phyloP scores from a whole-genome alignment of 139 green algal genomes.

The Volvox africanus region DNA sequence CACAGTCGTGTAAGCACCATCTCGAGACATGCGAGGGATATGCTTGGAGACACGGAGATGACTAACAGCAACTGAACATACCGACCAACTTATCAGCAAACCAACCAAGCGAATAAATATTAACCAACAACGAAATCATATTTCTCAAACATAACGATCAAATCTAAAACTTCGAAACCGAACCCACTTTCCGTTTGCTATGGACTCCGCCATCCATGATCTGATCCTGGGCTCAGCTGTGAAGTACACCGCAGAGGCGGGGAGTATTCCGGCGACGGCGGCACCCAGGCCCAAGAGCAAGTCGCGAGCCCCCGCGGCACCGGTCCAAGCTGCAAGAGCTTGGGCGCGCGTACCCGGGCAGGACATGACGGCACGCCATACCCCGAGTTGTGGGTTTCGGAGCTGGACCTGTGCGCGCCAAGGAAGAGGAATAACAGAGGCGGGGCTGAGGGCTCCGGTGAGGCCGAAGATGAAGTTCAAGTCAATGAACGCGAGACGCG shows the following conservation, averaged over 20 bases:
- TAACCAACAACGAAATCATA: too few relatives aligned
- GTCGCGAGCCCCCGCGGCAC: constrained; percentile 51
- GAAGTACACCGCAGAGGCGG: constrained; percentile 79
- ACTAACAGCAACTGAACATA: too few relatives aligned
- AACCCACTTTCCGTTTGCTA: background rate
- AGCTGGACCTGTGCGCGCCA: background rate
- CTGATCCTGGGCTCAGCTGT: constrained; percentile 68
- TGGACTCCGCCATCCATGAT: background rate
- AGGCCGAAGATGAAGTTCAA: too few relatives aligned
- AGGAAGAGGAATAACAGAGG: background rate
- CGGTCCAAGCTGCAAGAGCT: constrained; percentile 6
- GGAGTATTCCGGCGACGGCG: constrained; percentile 71
- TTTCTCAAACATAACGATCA: too few relatives aligned
- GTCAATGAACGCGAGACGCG: too few relatives aligned
- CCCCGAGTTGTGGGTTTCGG: constrained; percentile 16
- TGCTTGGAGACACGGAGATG: too few relatives aligned
- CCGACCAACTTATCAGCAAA: too few relatives aligned
- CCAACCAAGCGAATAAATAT: too few relatives aligned
- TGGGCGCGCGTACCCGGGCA: background rate
- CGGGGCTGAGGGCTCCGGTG: too few relatives aligned
- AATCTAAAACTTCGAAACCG: too few relatives aligned
- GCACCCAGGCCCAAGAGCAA: constrained; percentile 73
- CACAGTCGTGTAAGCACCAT: too few relatives aligned
- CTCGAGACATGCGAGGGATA: too few relatives aligned
- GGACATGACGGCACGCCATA: constrained; percentile 23